Base-by-base conservation (phyloP, 495 filamentous ascomycete genomes). In the Tuber umbilicatum region DNA sequence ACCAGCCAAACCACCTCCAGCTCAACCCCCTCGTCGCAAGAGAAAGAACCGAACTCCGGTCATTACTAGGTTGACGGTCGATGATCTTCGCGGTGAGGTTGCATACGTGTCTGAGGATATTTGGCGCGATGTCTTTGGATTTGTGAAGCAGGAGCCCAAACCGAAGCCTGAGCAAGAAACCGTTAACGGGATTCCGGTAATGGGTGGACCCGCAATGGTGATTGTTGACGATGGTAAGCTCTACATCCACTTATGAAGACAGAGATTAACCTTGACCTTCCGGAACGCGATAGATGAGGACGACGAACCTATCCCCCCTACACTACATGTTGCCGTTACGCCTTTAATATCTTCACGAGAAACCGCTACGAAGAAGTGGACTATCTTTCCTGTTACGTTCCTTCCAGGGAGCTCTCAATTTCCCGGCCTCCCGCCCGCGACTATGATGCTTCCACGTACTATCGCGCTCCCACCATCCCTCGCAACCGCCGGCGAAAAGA, bases 91-190 rank as follows among this genome's bases (percentile, higher is more conserved):
- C 84, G 93, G 92, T n/a, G 93, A 96, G 76, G 88, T 93, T 42
- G 95, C 93, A 69, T 89, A 95, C 68, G 82, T 99, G 70, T 96
- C 94, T 27, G 91, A 94, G 79, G 92, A 97, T 82, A 86, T 99
- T 45, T 93, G 91, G 74, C 86, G 86, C 41, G 91, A 96, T 81
- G 87, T 97, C 67, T 97, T 97, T 81, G 91, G 90, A 38, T 86
- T 87, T 23, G 77, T 85, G 39, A 81, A 83, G 64, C 80, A 84
- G 73, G 76, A 74, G 64, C 73, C 81, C 82, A 76, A 83, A 82
- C 55, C 76, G 67, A 74, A 79, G 69, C 77, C 77, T 0, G 69
- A 74, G 27, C 75, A 79, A 55, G 83, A 80, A 80, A 86, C 85
- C 81, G 80, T 81, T 64, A 77, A 81, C 31, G 77, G 77, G 70